These are phyloP conservation scores for Meyerozyma athensensis DNA, from an alignment of 1,139 yeast species.

Conservation along the genomic window DNA sequence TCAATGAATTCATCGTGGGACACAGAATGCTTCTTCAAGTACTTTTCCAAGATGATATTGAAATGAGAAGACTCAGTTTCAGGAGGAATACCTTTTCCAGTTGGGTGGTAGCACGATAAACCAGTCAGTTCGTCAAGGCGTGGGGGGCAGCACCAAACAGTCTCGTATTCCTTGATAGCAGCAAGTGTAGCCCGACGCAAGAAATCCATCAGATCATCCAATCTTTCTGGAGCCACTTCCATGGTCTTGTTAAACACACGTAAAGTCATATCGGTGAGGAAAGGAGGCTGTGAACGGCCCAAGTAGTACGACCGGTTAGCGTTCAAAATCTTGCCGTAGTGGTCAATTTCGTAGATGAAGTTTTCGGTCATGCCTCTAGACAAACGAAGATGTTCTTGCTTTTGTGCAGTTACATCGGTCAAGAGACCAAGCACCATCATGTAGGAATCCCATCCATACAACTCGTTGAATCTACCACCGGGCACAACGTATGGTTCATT, in stretches of 20 bases:
- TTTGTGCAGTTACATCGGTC: slow-evolving; percentile 55
- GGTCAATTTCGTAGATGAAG: slow-evolving; percentile 82
- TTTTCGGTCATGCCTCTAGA: slow-evolving; percentile 93
- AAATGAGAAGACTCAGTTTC: slow-evolving; percentile 95
- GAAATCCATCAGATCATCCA: slow-evolving; percentile 47
- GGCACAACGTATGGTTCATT: slow-evolving; percentile 93
- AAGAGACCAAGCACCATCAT: slow-evolving; percentile 85
- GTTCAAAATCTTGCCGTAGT: slow-evolving; percentile 89
- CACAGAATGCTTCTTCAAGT: slow-evolving; percentile 57
- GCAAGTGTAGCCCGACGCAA: slow-evolving; percentile 63
- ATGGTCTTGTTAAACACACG: slow-evolving; percentile 60
- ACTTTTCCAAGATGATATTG: slow-evolving; percentile 65
- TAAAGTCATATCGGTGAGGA: slow-evolving; percentile 87
- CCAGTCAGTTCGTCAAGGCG: slow-evolving; percentile 75
- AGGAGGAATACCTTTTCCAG: slow-evolving; percentile 89
- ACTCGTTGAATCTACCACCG: slow-evolving; percentile 94
- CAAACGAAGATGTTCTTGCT: slow-evolving; percentile 37
- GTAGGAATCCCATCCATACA: slow-evolving; percentile 98
- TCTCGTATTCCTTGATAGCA: slow-evolving; percentile 81
- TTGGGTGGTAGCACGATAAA: slow-evolving; percentile 85
- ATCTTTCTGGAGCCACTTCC: slow-evolving; percentile 32
- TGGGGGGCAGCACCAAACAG: slow-evolving; percentile 76
- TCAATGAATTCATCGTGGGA: slow-evolving; percentile 66
- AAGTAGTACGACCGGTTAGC: slow-evolving; percentile 92
- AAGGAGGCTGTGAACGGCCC: slow-evolving; percentile 97